Conservation (phyloP, 345 rosid genomes). For the Turnera subulata region DNA sequence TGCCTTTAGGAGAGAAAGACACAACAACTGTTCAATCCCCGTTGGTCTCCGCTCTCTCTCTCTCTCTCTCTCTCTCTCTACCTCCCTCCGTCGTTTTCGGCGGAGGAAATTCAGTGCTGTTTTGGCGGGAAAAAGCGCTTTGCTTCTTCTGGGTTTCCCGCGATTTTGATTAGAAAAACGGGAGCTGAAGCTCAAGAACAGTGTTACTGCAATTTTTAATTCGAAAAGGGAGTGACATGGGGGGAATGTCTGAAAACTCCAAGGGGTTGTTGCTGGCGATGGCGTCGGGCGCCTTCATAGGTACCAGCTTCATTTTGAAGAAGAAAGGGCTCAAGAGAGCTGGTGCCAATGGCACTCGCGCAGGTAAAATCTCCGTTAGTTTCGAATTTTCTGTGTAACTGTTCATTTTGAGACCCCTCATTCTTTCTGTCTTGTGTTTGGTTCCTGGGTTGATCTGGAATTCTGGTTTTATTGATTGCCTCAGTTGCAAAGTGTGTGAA, state of each 20-base stretch:
- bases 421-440: too few species aligned
- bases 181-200: too few species aligned
- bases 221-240: slow-evolving; percentile 23
- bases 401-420: neutral
- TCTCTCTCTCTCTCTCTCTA: too few species aligned
- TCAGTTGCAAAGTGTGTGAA: too few species aligned
- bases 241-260: slow-evolving; percentile 60
- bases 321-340: slow-evolving; percentile 94
- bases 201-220: neutral
- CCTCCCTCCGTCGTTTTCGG: too few species aligned
- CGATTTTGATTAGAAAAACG: neutral
- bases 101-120: too few species aligned
- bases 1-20: too few species aligned
- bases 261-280: slow-evolving; percentile 73
- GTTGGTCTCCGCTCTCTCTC: too few species aligned
- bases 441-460: too few species aligned
- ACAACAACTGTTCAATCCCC: too few species aligned
- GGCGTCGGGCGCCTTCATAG: slow-evolving; percentile 72
- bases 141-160: neutral
- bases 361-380: slow-evolving; percentile 40
- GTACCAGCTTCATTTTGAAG: slow-evolving; percentile 89
- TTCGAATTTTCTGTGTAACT: neutral
- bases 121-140: too few species aligned
- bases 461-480: too few species aligned
- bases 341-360: slow-evolving; percentile 71